These are phyloP conservation scores for Ophiostoma australiae DNA, from an alignment of 2,329 filamentous ascomycete species.

Conservation along the genomic window DNA sequence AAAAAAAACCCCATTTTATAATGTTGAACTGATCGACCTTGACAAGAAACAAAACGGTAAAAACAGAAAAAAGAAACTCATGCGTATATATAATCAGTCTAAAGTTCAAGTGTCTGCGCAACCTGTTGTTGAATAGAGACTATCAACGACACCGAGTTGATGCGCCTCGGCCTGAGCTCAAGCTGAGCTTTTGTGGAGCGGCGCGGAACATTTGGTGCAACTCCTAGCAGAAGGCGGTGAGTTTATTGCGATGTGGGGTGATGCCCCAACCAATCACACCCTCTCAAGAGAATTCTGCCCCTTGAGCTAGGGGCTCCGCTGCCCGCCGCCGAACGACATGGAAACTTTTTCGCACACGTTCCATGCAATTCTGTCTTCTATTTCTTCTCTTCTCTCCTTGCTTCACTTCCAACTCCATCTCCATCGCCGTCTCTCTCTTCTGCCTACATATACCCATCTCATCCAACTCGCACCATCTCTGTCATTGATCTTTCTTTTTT, in stretches of 20 bases:
- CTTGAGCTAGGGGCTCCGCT: slow-evolving; percentile 4
- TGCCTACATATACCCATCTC: neutral
- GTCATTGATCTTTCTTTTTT: neutral
- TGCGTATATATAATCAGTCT: too few species aligned
- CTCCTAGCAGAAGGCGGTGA: slow-evolving; percentile 3
- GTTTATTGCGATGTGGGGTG: neutral
- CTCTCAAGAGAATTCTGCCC: slow-evolving; percentile 1
- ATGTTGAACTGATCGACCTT: too few species aligned
- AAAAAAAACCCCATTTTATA: too few species aligned
- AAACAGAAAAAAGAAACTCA: too few species aligned
- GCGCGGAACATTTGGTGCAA: slow-evolving; percentile 4
- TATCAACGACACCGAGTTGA: neutral
- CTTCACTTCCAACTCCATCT: slow-evolving; percentile 5
- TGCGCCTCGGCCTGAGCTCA: neutral
- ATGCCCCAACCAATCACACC: neutral
- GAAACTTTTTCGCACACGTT: slow-evolving; percentile 28
- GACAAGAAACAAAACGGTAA: too few species aligned
- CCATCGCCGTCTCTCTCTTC: neutral
- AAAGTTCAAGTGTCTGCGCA: too few species aligned
- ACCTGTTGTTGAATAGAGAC: neutral
- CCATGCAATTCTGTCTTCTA: slow-evolving; percentile 27
- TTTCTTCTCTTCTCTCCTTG: slow-evolving; percentile 16
- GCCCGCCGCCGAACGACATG: slow-evolving; percentile 22
- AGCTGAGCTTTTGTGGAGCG: neutral
- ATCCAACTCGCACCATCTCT: neutral